Evolutionary conservation across 2,329 filamentous ascomycete genomes (phyloP), one percentile per base, ranked within the genome.

Genomic region (Mycocentrospora acerina): DNA sequence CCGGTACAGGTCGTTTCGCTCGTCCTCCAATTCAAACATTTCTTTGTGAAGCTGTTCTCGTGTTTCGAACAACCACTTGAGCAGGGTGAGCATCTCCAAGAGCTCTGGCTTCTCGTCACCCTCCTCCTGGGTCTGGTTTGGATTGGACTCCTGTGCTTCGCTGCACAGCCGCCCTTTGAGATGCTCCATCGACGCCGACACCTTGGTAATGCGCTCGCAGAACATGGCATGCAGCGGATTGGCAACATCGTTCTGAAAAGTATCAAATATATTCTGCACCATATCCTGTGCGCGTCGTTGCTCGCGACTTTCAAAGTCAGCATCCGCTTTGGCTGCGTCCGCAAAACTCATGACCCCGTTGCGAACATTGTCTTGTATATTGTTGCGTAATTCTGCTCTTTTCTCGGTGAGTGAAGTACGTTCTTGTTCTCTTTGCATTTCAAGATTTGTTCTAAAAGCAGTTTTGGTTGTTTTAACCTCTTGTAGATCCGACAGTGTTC

Each of bases 21-120:
- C 88, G 14, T 83, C 84, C 24, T 95, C 79, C 9, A 97, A 72
- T 54, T 94, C 87, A 60, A 89, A 95, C 36, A 91, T 80, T 55
- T 89, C 86, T 29, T 88, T 83, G 69, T 97, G 85, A 7, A 97
- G 76, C 31, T 80, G 78, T 68, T 98, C 93, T n/a, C 90, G 83
- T 1, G 87, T 86, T 64, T 98, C 93, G 55, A 96, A 97, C 7
- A 97, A 82, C 90, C 93, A 97, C 60, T 97, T 98, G 11, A 97
- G 76, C 32, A 96, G 79, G 0, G 91, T 97, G 10, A 98, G 76
- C 68, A 95, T 95, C 67, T 98, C 93, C 2, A 97, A 74, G 0
- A 97, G 77, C 67, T 98, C 93, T 0, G 93, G 93, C 62, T 90
- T 84, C 64, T 96, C 91, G 54, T 97, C 91, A 13, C 93, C 91